These are phyloP conservation scores for Forsythia viridissima DNA, from an alignment of 257 asterid genomes.

Conservation along the genomic window DNA sequence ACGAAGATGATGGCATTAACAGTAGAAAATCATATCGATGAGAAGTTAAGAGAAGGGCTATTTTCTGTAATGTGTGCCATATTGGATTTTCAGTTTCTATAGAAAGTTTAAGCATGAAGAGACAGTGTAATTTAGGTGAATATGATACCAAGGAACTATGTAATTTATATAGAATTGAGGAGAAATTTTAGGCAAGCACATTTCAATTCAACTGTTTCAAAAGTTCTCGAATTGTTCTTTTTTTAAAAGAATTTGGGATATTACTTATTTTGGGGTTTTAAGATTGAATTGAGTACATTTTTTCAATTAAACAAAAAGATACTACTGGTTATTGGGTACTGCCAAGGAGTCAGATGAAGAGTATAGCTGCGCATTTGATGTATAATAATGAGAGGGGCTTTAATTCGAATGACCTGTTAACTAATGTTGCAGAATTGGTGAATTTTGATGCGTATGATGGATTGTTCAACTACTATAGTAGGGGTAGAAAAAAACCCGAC, in stretches of 20 bases:
- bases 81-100: too few species aligned
- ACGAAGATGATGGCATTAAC: too few species aligned
- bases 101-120: too few species aligned
- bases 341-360: slow-evolving; percentile 34
- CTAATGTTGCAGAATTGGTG: slow-evolving; percentile 9
- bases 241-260: neutral
- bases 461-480: too few species aligned
- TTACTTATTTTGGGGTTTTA: neutral
- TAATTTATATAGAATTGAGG: neutral
- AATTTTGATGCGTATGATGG: too few species aligned
- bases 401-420: slow-evolving; percentile 32
- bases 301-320: slow-evolving; percentile 21
- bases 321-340: slow-evolving; percentile 23
- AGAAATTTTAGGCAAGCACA: neutral
- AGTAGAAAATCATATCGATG: too few species aligned
- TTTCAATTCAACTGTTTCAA: neutral
- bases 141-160: neutral
- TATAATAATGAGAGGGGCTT: slow-evolving; percentile 29
- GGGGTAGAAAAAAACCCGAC: too few species aligned
- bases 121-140: neutral
- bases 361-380: slow-evolving; percentile 18
- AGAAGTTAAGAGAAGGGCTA: too few species aligned
- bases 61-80: too few species aligned
- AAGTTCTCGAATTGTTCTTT: neutral
- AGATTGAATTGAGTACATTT: slow-evolving; percentile 26